Base-by-base conservation (phyloP, 2,329 filamentous ascomycete genomes). In the Exophiala oligosperma region DNA sequence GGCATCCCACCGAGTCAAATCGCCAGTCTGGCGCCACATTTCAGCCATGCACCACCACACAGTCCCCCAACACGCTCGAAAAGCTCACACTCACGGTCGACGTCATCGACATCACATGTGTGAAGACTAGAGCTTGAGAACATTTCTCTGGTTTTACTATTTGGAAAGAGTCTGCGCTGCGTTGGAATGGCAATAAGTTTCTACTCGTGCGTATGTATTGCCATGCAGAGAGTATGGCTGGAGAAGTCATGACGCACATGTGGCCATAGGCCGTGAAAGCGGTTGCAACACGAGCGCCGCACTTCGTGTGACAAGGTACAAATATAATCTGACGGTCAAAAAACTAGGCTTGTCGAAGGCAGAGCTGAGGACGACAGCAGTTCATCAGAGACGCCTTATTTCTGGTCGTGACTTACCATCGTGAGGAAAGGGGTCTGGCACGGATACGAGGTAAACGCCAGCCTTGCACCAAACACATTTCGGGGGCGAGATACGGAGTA, bases 1-100 rank as follows among this genome's bases (percentile, higher is more conserved):
- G 71, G 71, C 29, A 68, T 71, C 2, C 77, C 77, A 32, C 77
- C 77, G 0, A 79, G 77, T 55, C 77, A 80, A 62, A 77, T 78
- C 55, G 75, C 76, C 2, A 73, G 76, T 37, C 63, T 79, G 7
- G 70, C 73, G 44, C 76, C 76, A 1, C 73, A 73, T 61, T 78
- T 78, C 60, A 73, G 76, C 46, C 71, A 77, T 64, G 72, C 70
- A 3, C 73, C 76, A 28, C 65, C 66, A 9, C 62, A 64, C 40
- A 63, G 56, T 41, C 56, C 62, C n/a, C 43, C 53, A 17, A 50
- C 43, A n/a, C 51, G 61, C 38, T 37, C 59, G n/a, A 61, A 49
- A 54, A 40, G 52, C 29, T 61, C 63, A 43, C 63, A 65, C 32
- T 65, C 63, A 21, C 52, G 60, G 46, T 52, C 55, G 21, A 49